phyloP scores from a whole-genome alignment of 2,329 filamentous ascomycete genomes.

The Dryadomyces sulphureus region DNA sequence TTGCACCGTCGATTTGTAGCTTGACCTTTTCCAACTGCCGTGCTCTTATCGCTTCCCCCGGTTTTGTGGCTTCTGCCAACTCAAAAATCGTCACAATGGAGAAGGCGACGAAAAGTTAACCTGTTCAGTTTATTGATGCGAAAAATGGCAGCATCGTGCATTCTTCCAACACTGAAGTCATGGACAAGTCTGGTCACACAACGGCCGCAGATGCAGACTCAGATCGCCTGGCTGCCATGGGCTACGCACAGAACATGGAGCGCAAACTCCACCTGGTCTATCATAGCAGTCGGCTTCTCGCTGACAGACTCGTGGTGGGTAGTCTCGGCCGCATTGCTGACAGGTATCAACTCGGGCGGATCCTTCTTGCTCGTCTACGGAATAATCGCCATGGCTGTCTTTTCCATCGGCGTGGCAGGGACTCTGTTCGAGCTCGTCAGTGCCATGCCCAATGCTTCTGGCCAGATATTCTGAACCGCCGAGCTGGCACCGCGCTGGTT shows the following conservation, averaged over 20 bases:
- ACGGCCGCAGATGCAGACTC: neutral
- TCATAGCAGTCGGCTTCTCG: conserved; percentile 6
- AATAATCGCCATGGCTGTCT: neutral
- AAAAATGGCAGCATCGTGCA: no score
- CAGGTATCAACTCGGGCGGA: neutral
- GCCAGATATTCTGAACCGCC: conserved; percentile 1
- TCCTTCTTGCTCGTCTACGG: neutral
- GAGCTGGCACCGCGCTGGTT: neutral
- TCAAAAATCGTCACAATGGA: no score
- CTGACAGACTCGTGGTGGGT: conserved; percentile 8
- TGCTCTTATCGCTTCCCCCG: no score
- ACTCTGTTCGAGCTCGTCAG: neutral
- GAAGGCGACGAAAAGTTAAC: no score
- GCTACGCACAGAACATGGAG: conserved; percentile 7
- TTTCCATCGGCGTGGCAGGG: neutral
- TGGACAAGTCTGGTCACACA: no score
- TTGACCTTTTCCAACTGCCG: no score
- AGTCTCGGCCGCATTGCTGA: conserved; percentile 2
- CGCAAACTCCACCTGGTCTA: conserved; percentile 6
- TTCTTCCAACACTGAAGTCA: no score
- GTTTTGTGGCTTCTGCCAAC: no score
- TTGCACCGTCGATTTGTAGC: no score
- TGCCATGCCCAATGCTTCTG: conserved; percentile 1
- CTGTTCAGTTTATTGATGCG: no score
- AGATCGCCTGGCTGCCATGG: conserved; percentile 5